A percentile compares a stretch with the other conserved stretches of the same genome.
phyloP scores from a whole-genome alignment of 1,284 basidiomycete genomes.

The Cutaneotrichosporon cavernicola region DNA sequence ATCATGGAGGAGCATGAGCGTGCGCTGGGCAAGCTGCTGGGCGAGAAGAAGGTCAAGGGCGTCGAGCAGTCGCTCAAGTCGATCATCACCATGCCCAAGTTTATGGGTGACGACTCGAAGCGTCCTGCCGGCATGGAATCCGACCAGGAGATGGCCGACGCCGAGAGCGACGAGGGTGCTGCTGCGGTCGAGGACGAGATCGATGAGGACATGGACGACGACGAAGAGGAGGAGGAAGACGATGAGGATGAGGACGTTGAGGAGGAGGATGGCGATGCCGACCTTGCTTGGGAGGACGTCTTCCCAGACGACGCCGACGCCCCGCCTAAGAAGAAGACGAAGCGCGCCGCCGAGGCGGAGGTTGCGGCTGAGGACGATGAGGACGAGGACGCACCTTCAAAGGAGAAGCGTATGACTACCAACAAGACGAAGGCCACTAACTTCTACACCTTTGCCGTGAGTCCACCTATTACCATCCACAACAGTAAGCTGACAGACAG shows the following conservation, averaged over 20 bases:
- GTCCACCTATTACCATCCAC: background rate
- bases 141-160: conserved; percentile 44
- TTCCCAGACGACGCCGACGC: conserved; percentile 56
- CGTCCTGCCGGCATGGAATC: conserved; percentile 44
- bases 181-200: conserved; percentile 57
- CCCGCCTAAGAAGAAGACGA: conserved; percentile 33
- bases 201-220: conserved; percentile 48
- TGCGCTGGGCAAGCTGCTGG: conserved; percentile 48
- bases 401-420: conserved; percentile 80
- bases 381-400: conserved; percentile 48
- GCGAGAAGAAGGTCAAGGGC: conserved; percentile 57
- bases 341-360: conserved; percentile 32
- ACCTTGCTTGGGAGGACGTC: conserved; percentile 82
- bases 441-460: conserved; percentile 71
- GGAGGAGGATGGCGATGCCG: conserved; percentile 53
- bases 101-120: conserved; percentile 54
- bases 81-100: conserved; percentile 60
- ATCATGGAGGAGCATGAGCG: conserved; percentile 49
- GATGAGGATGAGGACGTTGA: conserved; percentile 33
- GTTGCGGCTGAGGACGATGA: conserved; percentile 17
- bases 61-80: conserved; percentile 60
- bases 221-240: conserved; percentile 59
- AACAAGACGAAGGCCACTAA: conserved; percentile 91
- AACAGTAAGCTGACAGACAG: background rate
- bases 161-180: conserved; percentile 38